These are phyloP conservation scores for Apiospora pterosperma DNA, from an alignment of 2,329 filamentous ascomycete species.

Conservation along the genomic window DNA sequence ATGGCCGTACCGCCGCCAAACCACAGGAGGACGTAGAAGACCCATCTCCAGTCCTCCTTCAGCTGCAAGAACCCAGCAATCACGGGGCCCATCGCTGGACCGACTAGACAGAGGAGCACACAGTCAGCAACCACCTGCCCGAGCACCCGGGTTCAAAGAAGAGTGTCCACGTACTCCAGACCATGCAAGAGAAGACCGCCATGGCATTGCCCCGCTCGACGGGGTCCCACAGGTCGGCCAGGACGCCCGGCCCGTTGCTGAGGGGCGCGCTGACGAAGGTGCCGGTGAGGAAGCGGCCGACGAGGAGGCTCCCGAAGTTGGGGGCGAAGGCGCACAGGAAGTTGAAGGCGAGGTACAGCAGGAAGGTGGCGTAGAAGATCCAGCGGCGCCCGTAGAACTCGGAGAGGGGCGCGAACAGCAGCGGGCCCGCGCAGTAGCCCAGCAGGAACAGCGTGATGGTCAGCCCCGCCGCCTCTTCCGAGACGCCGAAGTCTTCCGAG, in stretches of 20 bases:
- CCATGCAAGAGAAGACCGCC: slow-evolving; percentile 50
- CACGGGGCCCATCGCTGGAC: slow-evolving; percentile 40
- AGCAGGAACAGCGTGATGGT: slow-evolving; percentile 53
- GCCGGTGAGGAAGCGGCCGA: slow-evolving; percentile 53
- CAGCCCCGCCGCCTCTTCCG: slow-evolving; percentile 42
- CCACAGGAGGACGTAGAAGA: slow-evolving; percentile 45
- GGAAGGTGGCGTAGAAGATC: slow-evolving; percentile 50
- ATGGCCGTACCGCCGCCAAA: slow-evolving; percentile 34
- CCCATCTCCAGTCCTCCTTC: slow-evolving; percentile 52
- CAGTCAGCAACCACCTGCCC: not conserved
- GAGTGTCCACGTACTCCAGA: slow-evolving; percentile 35
- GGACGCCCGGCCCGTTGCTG: slow-evolving; percentile 47
- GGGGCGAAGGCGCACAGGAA: slow-evolving; percentile 53
- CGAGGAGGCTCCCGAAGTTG: slow-evolving; percentile 49
- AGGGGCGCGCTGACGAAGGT: slow-evolving; percentile 33
- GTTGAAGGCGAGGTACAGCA: slow-evolving; percentile 46
- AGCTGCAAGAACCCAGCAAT: slow-evolving; percentile 54
- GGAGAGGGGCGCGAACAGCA: slow-evolving; percentile 54
- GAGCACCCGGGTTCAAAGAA: not conserved
- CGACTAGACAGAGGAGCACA: not conserved
- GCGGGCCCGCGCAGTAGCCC: slow-evolving; percentile 55
- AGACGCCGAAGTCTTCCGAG: slow-evolving; percentile 42
- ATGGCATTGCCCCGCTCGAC: slow-evolving; percentile 50
- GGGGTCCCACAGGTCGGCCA: slow-evolving; percentile 52
- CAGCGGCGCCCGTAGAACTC: slow-evolving; percentile 55